Conservation (phyloP, 2,329 filamentous ascomycete genomes). For the Penicillium aurantiogriseum region DNA sequence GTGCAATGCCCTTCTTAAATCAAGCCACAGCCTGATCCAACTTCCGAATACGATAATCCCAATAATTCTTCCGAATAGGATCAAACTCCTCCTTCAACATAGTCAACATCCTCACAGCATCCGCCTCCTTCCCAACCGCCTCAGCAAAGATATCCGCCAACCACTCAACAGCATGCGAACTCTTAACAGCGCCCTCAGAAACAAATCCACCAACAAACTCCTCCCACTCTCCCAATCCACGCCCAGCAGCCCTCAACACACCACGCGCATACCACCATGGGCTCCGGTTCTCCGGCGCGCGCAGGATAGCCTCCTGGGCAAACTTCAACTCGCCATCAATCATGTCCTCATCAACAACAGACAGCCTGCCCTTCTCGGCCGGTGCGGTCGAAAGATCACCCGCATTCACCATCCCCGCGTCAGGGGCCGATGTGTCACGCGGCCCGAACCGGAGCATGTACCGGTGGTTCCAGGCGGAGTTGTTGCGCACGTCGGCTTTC, state of each 20-base stretch:
- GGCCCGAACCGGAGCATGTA: slow-evolving; percentile 87
- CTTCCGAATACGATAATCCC: slow-evolving; percentile 69
- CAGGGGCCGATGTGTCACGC: slow-evolving; percentile 42
- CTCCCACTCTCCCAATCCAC: slow-evolving; percentile 51
- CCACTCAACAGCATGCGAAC: slow-evolving; percentile 58
- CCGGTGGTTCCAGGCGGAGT: slow-evolving; percentile 95
- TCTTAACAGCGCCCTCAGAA: slow-evolving; percentile 50
- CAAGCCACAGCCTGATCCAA: slow-evolving; percentile 13
- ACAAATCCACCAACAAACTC: slow-evolving; percentile 57
- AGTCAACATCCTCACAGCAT: slow-evolving; percentile 68
- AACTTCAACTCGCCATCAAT: slow-evolving; percentile 74
- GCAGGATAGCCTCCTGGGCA: slow-evolving; percentile 67
- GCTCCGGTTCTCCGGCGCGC: slow-evolving; percentile 90
- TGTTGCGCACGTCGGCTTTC: slow-evolving; percentile 82
- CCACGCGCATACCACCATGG: slow-evolving; percentile 90
- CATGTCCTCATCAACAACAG: slow-evolving; percentile 58
- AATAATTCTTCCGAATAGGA: slow-evolving; percentile 86
- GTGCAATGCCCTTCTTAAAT: not conserved
- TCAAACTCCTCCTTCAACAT: slow-evolving; percentile 84
- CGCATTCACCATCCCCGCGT: slow-evolving; percentile 38
- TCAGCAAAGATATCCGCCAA: slow-evolving; percentile 47
- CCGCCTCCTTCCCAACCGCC: slow-evolving; percentile 45
- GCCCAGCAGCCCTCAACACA: slow-evolving; percentile 65
- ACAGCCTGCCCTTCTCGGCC: slow-evolving; percentile 31
- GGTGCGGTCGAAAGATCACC: slow-evolving; percentile 14